These are phyloP conservation scores for Ogataea dorogensis DNA, from an alignment of 805 yeast genomes.

Conservation along the genomic window DNA sequence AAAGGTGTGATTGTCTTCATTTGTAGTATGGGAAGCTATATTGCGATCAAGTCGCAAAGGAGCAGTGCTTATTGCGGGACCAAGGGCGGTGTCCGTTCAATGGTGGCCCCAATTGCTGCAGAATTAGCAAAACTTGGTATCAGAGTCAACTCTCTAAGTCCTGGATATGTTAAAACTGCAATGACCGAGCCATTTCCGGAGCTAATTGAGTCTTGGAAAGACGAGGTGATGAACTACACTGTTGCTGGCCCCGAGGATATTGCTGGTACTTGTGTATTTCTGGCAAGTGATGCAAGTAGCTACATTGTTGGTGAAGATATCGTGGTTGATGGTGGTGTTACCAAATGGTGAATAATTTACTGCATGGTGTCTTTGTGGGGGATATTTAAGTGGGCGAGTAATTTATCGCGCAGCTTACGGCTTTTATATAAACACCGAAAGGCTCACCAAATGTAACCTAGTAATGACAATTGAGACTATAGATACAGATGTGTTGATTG, in stretches of 20 bases:
- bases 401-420: too few species aligned
- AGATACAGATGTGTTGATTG: constrained; percentile 32
- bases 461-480: background rate
- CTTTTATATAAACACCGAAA: too few species aligned
- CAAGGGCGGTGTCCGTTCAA: constrained; percentile 47
- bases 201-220: constrained; percentile 30
- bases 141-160: constrained; percentile 51
- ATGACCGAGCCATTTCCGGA: constrained; percentile 35
- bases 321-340: constrained; percentile 45
- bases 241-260: constrained; percentile 49
- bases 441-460: background rate
- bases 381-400: constrained; percentile 1
- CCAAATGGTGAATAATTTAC: constrained; percentile 12
- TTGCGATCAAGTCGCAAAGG: constrained; percentile 44
- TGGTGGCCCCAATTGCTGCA: constrained; percentile 45
- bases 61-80: constrained; percentile 48
- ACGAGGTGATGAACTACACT: constrained; percentile 43
- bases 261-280: constrained; percentile 52
- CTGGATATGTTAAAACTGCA: constrained; percentile 50
- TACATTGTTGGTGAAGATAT: constrained; percentile 51
- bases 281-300: constrained; percentile 51
- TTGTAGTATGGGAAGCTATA: constrained; percentile 50
- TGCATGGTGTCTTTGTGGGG: too few species aligned
- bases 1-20: constrained; percentile 19
- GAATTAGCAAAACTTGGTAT: constrained; percentile 48